Percentiles rank a stretch among this genome's conserved stretches.
Conservation (phyloP, 2,329 filamentous ascomycete genomes). For the Leptodontidium sp. region DNA sequence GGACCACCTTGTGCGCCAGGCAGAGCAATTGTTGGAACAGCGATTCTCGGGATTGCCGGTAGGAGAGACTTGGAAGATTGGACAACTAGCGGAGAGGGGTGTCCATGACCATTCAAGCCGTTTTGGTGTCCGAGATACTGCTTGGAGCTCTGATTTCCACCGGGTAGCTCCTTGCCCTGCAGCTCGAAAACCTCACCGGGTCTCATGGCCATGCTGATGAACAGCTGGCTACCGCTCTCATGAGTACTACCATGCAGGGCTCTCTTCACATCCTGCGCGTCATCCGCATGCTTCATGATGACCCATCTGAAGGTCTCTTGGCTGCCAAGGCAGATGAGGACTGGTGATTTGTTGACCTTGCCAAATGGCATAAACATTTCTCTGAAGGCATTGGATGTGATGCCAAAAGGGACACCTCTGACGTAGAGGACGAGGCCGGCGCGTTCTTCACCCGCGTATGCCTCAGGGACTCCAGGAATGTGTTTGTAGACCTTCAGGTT, state of each 20-base stretch:
- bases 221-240: conserved; percentile 12
- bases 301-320: conserved; percentile 40
- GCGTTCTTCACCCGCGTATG: conserved; percentile 30
- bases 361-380: conserved; percentile 34
- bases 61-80: conserved; percentile 4
- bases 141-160: background rate
- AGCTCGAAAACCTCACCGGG: conserved; percentile 12
- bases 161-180: background rate
- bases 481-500: conserved; percentile 15
- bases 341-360: conserved; percentile 31
- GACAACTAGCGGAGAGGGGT: conserved; percentile 15
- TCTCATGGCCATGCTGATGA: conserved; percentile 20
- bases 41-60: conserved; percentile 19
- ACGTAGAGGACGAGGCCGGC: conserved; percentile 39
- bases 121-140: background rate
- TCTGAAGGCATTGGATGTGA: conserved; percentile 18
- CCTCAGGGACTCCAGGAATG: conserved; percentile 36
- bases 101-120: background rate
- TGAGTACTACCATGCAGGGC: conserved; percentile 29
- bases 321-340: conserved; percentile 34
- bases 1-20: background rate
- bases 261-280: conserved; percentile 29
- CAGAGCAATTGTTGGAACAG: background rate
- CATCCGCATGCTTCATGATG: conserved; percentile 35
- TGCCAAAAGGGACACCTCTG: conserved; percentile 33